Evolutionary conservation across 2,329 filamentous ascomycete genomes (phyloP), one percentile per base, ranked within the genome.

Genomic region (Alternaria triticimaculans): DNA sequence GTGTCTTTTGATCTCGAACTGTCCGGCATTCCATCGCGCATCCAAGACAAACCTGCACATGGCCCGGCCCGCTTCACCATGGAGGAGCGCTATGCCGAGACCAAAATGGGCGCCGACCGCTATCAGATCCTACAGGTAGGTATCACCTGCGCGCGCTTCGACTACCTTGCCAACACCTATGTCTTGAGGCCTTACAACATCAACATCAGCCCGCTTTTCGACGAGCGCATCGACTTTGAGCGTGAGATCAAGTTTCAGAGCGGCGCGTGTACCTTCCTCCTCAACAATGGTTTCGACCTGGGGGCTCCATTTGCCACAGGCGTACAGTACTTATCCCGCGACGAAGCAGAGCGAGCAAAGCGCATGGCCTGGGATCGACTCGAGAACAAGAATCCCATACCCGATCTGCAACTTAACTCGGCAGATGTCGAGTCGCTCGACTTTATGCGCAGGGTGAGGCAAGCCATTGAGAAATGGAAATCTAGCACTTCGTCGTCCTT

Each of bases 41-140:
- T 83, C 23, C 78, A 80, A 48, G 70, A 72, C 14, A 76, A 76
- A 41, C 73, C 74, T 12, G 77, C 80, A 28, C 71, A 74, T 41
- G 62, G 62, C 2, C 28, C 58, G 18, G 81, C 82, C 37, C 83
- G 83, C 61, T 83, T 84, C 30, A 84, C 84, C 4, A 78, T 91
- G 2, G 86, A 91, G 69, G 80, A 89, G 46, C 84, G 87, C 59
- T 92, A 91, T 72, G 78, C 81, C 11, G 88, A 91, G 65, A 83
- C 84, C 60, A 90, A 87, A 73, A 79, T 80, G 26, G 88, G 87
- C 3, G 89, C 89, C 4, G 85, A 89, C 64, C 85, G 84, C 43
- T 91, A 88, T 70, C 86, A 89, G 64, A 86, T 91, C 55, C 80
- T 91, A 3, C 89, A 92, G 73, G 79, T 91, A 58, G 89, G 89